Conservation (phyloP, 164 flowering plant species). For the Nelumbo lutea region DNA sequence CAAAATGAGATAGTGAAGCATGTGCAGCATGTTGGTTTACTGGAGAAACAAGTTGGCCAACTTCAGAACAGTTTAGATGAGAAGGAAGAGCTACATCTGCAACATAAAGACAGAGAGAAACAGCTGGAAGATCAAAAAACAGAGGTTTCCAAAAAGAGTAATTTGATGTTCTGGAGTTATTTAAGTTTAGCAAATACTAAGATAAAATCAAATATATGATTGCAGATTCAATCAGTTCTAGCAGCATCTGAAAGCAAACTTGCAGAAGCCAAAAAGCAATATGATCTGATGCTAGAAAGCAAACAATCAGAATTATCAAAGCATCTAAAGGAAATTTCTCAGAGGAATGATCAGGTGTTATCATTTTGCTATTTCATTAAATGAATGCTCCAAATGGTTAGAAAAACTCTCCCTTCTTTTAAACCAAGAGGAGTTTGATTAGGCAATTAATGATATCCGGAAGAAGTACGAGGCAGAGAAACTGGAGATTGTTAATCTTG, state of each 20-base stretch:
- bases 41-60: constrained; percentile 52
- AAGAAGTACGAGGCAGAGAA: constrained; percentile 86
- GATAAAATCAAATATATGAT: constrained; percentile 1
- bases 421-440: constrained; percentile 20
- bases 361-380: neutral
- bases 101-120: constrained; percentile 45
- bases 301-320: constrained; percentile 81
- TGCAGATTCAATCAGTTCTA: constrained; percentile 60
- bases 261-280: constrained; percentile 66
- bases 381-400: neutral
- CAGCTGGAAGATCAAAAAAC: constrained; percentile 51
- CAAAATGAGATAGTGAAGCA: constrained; percentile 42
- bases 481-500: constrained; percentile 65
- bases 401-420: constrained; percentile 6
- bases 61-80: constrained; percentile 48
- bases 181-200: neutral
- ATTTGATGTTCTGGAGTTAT: constrained; percentile 2
- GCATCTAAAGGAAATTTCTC: constrained; percentile 93
- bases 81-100: constrained; percentile 53
- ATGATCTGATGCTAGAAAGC: constrained; percentile 76
- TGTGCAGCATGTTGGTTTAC: constrained; percentile 37
- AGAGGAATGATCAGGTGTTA: constrained; percentile 88
- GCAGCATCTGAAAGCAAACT: constrained; percentile 61
- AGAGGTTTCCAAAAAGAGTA: constrained; percentile 46
- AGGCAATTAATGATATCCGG: constrained; percentile 96